Base-by-base conservation (phyloP, 2,329 filamentous ascomycete species). In the Aspergillus persii region DNA sequence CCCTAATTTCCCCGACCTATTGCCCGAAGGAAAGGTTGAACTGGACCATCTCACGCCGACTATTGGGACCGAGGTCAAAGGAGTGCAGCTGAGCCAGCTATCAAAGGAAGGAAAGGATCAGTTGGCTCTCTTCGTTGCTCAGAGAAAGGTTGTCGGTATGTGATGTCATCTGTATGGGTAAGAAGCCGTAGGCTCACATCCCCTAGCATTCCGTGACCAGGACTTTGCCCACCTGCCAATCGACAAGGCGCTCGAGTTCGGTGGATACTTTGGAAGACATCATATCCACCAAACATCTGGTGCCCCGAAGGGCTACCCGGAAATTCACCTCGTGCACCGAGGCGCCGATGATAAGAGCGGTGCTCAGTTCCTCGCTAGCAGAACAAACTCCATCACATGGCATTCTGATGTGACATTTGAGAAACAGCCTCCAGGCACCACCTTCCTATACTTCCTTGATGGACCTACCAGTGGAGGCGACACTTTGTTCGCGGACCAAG, bases 321-420 rank as follows among this genome's bases (percentile, higher is more conserved):
- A 92, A 72, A 77, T 95, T 15, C 90, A 94, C 69, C 84, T 95
- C 2, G 90, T 94, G 1, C 90, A 94, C 75, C 85, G 90, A 44
- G 86, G 86, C 23, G 88, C 85, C 52, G 79, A 85, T 60, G 88
- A 90, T 66, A 85, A 82, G 6, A 83, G 80, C 2, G 83, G 81
- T 23, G 77, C 83, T 23, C 80, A 84, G 52, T 90, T 89, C 74
- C 87, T 92, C 65, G 77, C 83, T 56, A 84, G 85, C 50, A 84
- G 89, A 26, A 93, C 90, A 3, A 94, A 88, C 76, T 90, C 88
- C 1, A 87, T 96, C 1, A 91, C 91, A 7, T 96, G 92, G 92
- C 92, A 96, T 77, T 90, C 88, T 0, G 92, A 96, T 66, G 88
- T 96, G 1, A 90, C 89, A 0, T 96, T 96, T 71, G 93, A 96